Base-by-base conservation (phyloP, 139 green algal species). In the Zygnema circumcarinatum region DNA sequence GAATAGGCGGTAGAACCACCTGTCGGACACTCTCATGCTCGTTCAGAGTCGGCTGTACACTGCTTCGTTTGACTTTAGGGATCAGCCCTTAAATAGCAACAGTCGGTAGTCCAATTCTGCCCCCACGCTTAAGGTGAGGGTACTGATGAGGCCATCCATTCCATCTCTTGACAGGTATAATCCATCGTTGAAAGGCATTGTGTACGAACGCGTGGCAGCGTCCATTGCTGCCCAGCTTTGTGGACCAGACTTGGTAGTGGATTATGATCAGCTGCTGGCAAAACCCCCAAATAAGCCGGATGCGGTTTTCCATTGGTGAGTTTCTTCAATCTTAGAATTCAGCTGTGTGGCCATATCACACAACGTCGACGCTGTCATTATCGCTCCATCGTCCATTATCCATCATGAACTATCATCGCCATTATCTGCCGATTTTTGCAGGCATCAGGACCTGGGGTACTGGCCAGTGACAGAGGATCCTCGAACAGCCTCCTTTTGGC, bases 191-290 rank as follows among this genome's bases (percentile, higher is more conserved):
- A 90, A 93, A 38, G 92, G 89, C 53, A 95, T 93, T 67, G 11
- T 94, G 0, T 94, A 94, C 78, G 93, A 95, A 41, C 32, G 38
- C n/a, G 42, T 68, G 21, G 52, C 76, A 20, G 76, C 76, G 33
- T 83, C 79, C 32, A 94, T 95, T 83, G 93, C 92, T 25, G 56
- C 89, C 20, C 93, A 95, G 87, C 86, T 95, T 74, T 90, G 89
- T 74, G 93, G 90, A 25, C 85, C 83, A 16, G 76, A 92, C 78
- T 94, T 95, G 92, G 75, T 79, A 1, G 69, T 93, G 41, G 93
- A 95, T 67, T 95, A 95, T 84, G 93, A 95, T 79, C 83, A 94
- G 76, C 93, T 95, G 69, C 85, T 95, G 38, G 92, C 91, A 56
- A 95, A 95, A 86, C 73, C 74, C 22, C 92, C 93, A 1, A 42